Evolutionary conservation across 1,284 basidiomycete species (phyloP).

Genomic region (Schizophyllum commune): DNA sequence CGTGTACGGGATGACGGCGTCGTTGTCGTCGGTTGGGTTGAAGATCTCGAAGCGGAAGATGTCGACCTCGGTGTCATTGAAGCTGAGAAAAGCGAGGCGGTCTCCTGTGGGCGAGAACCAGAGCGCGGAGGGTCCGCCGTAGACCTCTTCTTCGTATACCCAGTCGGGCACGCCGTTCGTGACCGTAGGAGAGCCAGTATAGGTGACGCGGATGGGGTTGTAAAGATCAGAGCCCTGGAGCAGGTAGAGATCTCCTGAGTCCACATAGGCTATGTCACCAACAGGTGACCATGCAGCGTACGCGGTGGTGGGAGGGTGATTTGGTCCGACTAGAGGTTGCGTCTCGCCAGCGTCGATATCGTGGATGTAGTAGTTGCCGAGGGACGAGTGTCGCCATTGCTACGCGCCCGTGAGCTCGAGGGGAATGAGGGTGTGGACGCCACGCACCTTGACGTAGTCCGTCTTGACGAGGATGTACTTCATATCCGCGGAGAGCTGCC

Average conservation of each 20-base stretch:
- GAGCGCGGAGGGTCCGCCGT: slow-evolving; percentile 63
- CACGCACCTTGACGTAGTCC: slow-evolving; percentile 57
- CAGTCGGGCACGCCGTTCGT: slow-evolving; percentile 97
- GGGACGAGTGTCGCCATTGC: slow-evolving; percentile 91
- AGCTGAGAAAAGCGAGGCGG: slow-evolving; percentile 77
- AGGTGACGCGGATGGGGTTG: slow-evolving; percentile 71
- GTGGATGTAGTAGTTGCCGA: slow-evolving; percentile 86
- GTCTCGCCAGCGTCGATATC: slow-evolving; percentile 54
- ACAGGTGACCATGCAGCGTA: slow-evolving; percentile 84
- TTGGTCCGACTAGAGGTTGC: slow-evolving; percentile 58
- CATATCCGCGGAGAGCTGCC: slow-evolving; percentile 85
- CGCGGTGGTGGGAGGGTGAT: slow-evolving; percentile 60
- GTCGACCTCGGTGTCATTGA: slow-evolving; percentile 85
- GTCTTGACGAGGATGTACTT: slow-evolving; percentile 78
- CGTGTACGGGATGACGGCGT: slow-evolving; percentile 75
- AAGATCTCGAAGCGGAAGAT: slow-evolving; percentile 87
- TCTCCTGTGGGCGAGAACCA: slow-evolving; percentile 89
- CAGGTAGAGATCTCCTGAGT: slow-evolving; percentile 79
- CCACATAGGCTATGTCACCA: slow-evolving; percentile 78
- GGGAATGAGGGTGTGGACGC: neutral
- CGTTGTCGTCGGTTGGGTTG: slow-evolving; percentile 69
- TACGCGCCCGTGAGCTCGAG: slow-evolving; percentile 18
- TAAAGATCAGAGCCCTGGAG: slow-evolving; percentile 43
- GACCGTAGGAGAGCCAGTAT: slow-evolving; percentile 72
- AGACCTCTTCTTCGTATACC: slow-evolving; percentile 96